Evolutionary conservation across 257 asterid species (phyloP).

Genomic region (Linaria vulgaris): DNA sequence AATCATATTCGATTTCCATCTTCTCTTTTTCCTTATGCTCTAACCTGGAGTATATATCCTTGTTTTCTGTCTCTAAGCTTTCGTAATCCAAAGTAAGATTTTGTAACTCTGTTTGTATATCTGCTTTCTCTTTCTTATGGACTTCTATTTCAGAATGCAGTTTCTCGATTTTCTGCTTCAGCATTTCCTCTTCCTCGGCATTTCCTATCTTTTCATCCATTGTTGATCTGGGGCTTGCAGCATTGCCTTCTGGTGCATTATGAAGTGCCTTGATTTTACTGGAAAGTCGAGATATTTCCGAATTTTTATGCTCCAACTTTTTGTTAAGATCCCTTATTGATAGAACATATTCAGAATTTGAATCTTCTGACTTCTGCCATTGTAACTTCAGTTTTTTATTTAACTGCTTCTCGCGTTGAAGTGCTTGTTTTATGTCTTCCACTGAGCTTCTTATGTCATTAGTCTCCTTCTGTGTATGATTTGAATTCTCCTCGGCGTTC

Average conservation of each 20-base stretch:
- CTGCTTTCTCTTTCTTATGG: conserved; percentile 58
- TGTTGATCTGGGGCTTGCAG: conserved; percentile 29
- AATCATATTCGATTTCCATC: conserved; percentile 47
- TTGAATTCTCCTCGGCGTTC: conserved; percentile 36
- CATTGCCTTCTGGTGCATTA: conserved; percentile 39
- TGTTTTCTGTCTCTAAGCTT: conserved; percentile 49
- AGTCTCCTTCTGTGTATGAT: conserved; percentile 31
- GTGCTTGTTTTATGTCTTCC: conserved; percentile 57
- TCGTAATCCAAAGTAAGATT: conserved; percentile 51
- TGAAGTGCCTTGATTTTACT: conserved; percentile 43
- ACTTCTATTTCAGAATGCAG: conserved; percentile 63
- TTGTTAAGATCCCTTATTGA: conserved; percentile 73
- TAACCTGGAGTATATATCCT: conserved; percentile 43
- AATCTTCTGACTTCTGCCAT: conserved; percentile 81
- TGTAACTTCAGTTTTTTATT: conserved; percentile 56
- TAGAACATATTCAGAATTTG: conserved; percentile 82
- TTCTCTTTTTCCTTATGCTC: conserved; percentile 47
- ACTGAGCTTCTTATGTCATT: conserved; percentile 35
- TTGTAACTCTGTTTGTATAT: conserved; percentile 42
- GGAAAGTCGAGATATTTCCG: conserved; percentile 64
- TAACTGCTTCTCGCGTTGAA: conserved; percentile 57
- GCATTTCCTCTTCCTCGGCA: conserved; percentile 46
- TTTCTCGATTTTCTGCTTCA: conserved; percentile 50
- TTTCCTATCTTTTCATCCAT: conserved; percentile 36
- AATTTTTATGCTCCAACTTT: conserved; percentile 61